A percentile compares a stretch with the other conserved stretches of the same genome.
Evolutionary conservation across 441 rosid species (phyloP).

Genomic region (Arabidopsis lyrata): DNA sequence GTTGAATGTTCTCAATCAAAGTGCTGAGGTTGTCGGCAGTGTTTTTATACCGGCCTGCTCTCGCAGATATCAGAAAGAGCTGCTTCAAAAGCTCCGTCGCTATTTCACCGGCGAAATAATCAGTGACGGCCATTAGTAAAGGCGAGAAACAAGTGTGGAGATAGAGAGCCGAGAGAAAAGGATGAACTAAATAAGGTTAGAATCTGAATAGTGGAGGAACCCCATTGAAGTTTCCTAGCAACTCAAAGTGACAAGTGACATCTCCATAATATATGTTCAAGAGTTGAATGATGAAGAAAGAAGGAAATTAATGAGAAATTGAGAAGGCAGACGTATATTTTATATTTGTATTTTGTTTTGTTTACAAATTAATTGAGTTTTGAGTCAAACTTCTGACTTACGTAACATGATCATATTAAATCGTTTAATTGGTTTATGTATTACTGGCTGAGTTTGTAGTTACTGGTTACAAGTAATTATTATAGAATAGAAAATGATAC

Average conservation of each 20-base stretch:
- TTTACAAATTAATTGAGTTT: neutral
- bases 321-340: neutral
- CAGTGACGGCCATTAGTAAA: conserved; percentile 59
- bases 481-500: no score
- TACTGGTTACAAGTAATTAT: no score
- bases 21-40: conserved; percentile 52
- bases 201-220: neutral
- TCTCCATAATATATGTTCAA: neutral
- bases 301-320: no score
- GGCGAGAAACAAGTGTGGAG: neutral
- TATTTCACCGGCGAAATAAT: conserved; percentile 69
- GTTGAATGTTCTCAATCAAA: conserved; percentile 50
- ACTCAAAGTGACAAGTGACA: neutral
- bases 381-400: neutral
- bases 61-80: conserved; percentile 50
- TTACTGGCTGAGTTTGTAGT: no score
- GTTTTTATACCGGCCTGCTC: conserved; percentile 51
- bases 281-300: neutral
- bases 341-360: neutral
- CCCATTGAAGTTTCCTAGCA: neutral
- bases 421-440: no score
- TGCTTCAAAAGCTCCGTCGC: conserved; percentile 61
- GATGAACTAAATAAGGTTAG: neutral
- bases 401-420: no score
- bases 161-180: neutral